Evolutionary conservation across 768 basidiomycete genomes (phyloP), one percentile per base, ranked within the genome.

Genomic region (Pilatotrama ljubarskyi): DNA sequence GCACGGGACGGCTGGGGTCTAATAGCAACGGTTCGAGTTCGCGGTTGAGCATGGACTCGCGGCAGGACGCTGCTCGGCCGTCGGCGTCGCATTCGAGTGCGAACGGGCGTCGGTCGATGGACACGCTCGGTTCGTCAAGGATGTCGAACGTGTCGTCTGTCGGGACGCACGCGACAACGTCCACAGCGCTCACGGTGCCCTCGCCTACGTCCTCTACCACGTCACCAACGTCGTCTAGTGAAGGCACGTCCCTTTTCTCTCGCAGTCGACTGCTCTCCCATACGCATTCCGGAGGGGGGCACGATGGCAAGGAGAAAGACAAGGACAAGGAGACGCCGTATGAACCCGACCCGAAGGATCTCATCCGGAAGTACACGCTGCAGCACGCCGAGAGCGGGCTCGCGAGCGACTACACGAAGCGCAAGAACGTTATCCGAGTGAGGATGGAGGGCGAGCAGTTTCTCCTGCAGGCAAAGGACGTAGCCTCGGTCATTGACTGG

Each of bases 371-470:
- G 52, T 98, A 97, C 70, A 86, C 91, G 20, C 77, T 98, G 73
- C 93, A 96, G 72, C 74, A 90, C 65, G 93, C 94, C 7, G 95
- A 98, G 78, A 93, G 92, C 61, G 97, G 97, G 20, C 73, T 99
- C 37, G 97, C 93, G 32, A 94, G 91, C 59, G 97, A 99, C 73
- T 99, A 99, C 74, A 37, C 85, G 64, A 98, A 98, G 81, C 80
- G 95, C 63, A 89, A 85, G 78, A 91, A 98, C 72, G 96, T 98
- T 44, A 94, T 98, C 35, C 82, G 97, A 20, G 84, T 98, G 26
- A 76, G 96, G 58, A 77, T 94, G 64, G 94, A 97, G 72, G 97
- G 96, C 13, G 93, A 98, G 77, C 97, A 99, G 76, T 99, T 99
- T 74, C 77, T 99, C 66, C 68, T 99, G 66, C 96, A 99, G 75